These are phyloP conservation scores for Saccharomyces hybrid DNA, from an alignment of 1,139 yeast genomes.

Conservation along the genomic window DNA sequence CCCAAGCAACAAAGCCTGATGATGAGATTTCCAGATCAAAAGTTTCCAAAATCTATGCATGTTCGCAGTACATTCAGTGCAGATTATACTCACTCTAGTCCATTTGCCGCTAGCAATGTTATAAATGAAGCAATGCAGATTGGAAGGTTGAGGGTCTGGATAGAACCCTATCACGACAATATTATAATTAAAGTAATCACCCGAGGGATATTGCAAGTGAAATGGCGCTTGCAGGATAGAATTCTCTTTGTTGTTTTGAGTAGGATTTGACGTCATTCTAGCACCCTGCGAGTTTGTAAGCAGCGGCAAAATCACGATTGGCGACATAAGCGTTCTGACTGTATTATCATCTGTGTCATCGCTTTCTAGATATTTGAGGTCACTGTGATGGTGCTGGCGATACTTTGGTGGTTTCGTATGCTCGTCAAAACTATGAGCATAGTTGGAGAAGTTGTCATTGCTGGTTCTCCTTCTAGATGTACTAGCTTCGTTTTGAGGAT, in stretches of 20 bases:
- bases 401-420: background rate
- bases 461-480: conserved; percentile 1
- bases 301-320: conserved; percentile 32
- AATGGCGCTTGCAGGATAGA: conserved; percentile 20
- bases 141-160: conserved; percentile 34
- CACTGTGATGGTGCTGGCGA: background rate
- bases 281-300: conserved; percentile 29
- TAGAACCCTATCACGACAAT: conserved; percentile 54
- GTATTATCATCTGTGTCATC: conserved; percentile 2
- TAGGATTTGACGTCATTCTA: conserved; percentile 17
- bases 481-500: conserved; percentile 8
- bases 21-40: conserved; percentile 70
- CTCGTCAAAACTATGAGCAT: background rate
- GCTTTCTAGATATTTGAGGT: background rate
- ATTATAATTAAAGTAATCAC: conserved; percentile 60
- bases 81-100: conserved; percentile 53
- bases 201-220: conserved; percentile 48
- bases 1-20: conserved; percentile 54
- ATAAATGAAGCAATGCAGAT: conserved; percentile 50
- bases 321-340: too few relatives aligned
- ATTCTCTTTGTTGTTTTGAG: conserved; percentile 10
- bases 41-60: conserved; percentile 61
- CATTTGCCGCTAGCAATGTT: conserved; percentile 62
- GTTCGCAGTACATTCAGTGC: conserved; percentile 45
- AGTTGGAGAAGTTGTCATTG: background rate